Evolutionary conservation across 2,329 filamentous ascomycete species (phyloP), one percentile per base, ranked within the genome.

Genomic region (Fusarium penzigii): DNA sequence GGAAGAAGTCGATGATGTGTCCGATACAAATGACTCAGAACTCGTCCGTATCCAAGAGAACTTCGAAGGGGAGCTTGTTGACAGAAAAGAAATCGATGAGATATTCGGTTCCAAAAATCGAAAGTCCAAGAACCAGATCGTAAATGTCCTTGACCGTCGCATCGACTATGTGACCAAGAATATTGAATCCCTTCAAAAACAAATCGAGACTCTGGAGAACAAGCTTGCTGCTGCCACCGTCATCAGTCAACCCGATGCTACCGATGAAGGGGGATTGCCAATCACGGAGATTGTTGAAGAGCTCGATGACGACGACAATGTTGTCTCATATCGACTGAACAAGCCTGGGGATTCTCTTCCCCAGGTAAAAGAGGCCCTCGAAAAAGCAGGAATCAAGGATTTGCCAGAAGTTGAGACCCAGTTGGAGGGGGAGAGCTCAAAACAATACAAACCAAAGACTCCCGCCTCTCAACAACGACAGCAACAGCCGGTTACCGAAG

Each of bases 281-380:
- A 82, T 97, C 52, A 92, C 89, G 32, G 94, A 97, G 64, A 97
- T 99, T 59, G 78, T 91, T 49, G 94, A 99, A 72, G 85, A 96
- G 73, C 77, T 97, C 20, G 94, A 97, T 66, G 92, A 97, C 9
- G 84, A 96, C 11, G 94, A 87, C 50, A 94, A 96, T 65, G 82
- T 97, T 5, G 72, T 96, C 45, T 89, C 84, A 0, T 85, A 81
- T 61, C 82, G 76, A 49, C 74, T 88, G 29, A 83, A 85, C 38
- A 82, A 75, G n/a, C 88, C 91, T 0, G 87, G 86, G 7, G 83
- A 87, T 47, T 76, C 81, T 13, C 82, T 88, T 16, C 77, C 84
- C 9, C 82, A 89, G 59, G 76, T 97, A 5, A 69, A 89, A 14
- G 85, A 93, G 46, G 83, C 86, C 1, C 73, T 97, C 51, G 79